Conservation (phyloP, 306 rosid species). For the Pterocarpus santalinus region DNA sequence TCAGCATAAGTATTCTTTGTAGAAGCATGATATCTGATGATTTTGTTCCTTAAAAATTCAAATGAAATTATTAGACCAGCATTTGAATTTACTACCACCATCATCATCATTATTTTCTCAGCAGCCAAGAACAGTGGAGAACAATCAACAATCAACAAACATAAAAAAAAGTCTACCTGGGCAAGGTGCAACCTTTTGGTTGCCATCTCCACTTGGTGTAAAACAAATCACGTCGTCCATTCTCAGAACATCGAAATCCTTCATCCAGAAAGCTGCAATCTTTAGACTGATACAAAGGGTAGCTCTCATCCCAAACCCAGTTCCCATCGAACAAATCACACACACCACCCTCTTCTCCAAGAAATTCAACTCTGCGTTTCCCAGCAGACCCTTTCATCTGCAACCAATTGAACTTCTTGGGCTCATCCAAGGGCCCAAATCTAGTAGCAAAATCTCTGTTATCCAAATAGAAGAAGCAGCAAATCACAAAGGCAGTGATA, state of each 20-base stretch:
- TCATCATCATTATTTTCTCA: slow-evolving; percentile 10
- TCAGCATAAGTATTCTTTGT: not conserved
- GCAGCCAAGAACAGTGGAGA: not conserved
- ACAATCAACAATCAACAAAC: not conserved
- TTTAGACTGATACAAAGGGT: slow-evolving; percentile 77
- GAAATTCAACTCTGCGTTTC: slow-evolving; percentile 65
- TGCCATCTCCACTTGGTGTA: slow-evolving; percentile 98
- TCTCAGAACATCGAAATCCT: slow-evolving; percentile 89
- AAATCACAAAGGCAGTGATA: slow-evolving; percentile 57
- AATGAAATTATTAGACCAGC: not conserved
- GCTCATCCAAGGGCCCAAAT: slow-evolving; percentile 54
- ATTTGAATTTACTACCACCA: slow-evolving; percentile 10
- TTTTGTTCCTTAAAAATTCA: not conserved
- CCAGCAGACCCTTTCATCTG: slow-evolving; percentile 50
- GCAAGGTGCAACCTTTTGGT: slow-evolving; percentile 81
- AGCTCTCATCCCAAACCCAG: slow-evolving; percentile 92
- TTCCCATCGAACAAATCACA: slow-evolving; percentile 86
- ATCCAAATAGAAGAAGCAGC: slow-evolving; percentile 69
- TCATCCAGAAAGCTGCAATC: slow-evolving; percentile 74
- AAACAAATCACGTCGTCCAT: slow-evolving; percentile 89
- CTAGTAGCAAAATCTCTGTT: slow-evolving; percentile 55
- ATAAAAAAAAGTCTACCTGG: slow-evolving; percentile 59
- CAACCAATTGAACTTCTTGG: slow-evolving; percentile 66
- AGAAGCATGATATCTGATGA: not conserved
- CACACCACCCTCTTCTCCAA: slow-evolving; percentile 52